Evolutionary conservation across 192 early-diverging fungal species (phyloP), one percentile per base, ranked within the genome.

Genomic region (Coemansia sp.): DNA sequence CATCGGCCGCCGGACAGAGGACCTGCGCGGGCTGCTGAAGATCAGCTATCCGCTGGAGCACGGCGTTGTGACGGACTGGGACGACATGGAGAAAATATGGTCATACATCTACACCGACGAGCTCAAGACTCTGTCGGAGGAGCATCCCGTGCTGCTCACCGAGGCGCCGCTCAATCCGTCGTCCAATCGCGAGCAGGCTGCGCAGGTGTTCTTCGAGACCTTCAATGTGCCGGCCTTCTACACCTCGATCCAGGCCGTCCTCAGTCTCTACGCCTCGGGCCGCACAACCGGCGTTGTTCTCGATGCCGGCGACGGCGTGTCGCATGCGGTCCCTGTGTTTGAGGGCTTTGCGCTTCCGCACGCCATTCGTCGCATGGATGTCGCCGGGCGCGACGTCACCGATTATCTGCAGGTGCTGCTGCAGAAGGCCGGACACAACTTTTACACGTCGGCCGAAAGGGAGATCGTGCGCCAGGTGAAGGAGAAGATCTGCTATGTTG

Each of bases 71-170:
- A 94, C 90, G 26, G 92, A 98, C 84, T 99, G 97, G 97, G 91
- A 91, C 59, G 97, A 99, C 76, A 98, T 99, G 96, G 97, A 99
- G 81, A 85, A 88, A 63, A 96, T 99, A 61, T 99, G 97, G 97
- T 89, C 94, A 69, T 92, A 96, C 73, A 90, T 99, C 50, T 99
- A 99, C 81, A 89, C 88, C 54, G 96, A 99, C 64, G 97, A 99
- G 81, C 89, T 99, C 19, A 96, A 97, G 78, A 96, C 90, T 2
- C 77, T 94, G 18, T 90, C 93, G 6, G 97, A 99, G 70, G 97
- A 99, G 92, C 97, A 99, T 85, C 97, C 97, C 41, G 95, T 99
- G 21, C 80, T 98, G 61, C 87, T 99, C 69, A 99, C 97, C 11
- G 96, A 98, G 75, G 95, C 97, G 18, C 97, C 97, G 41, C 83